Evolutionary conservation across 2,329 filamentous ascomycete species (phyloP), one percentile per base, ranked within the genome.

Genomic region (Botryotinia convoluta): DNA sequence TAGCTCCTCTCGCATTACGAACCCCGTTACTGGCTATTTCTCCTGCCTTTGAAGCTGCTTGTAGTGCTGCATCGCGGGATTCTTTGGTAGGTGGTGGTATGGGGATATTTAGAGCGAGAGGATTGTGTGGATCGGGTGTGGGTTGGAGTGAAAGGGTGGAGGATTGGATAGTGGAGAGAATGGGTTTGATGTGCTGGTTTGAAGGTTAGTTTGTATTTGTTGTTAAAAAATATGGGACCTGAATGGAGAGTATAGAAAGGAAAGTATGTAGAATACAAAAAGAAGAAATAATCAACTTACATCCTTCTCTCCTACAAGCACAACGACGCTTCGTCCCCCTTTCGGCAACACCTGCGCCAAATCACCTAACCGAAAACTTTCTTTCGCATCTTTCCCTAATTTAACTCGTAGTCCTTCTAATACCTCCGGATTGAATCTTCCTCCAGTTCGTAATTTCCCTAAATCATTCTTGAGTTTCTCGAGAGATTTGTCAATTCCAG

Each of bases 261-360:
- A 45, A 67, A 39, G 6, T 3, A 14, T 26, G 20, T 10, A 59
- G 9, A 42, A 29, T 22, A 29, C 16, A 20, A 42, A 44, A 71
- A 45, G n/a, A 32, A 26, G 37, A 26, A 48, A 45, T 14, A 16
- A 9, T 0, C 39, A 76, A 83, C 86, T 77, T 80, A 91, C 90
- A 74, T 88, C 87, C 78, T 89, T 86, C 78, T 93, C 91, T 22
- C 89, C 87, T 57, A 88, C 88, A 35, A 91, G 80, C n/a, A 93
- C 83, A 74, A 88, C 87, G 44, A 92, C 81, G 77, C 85, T 85
- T 72, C 90, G 82, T 18, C 90, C 85, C 39, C 86, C 90, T 78
- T 90, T 90, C 0, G 89, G 89, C 57, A 92, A 84, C 26, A 93
- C 88, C 79, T 92, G 90, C 4, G 90, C 91, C 73, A 93, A 79